Conservation (phyloP, 1,284 basidiomycete species). For the Kwoniella shivajii region DNA sequence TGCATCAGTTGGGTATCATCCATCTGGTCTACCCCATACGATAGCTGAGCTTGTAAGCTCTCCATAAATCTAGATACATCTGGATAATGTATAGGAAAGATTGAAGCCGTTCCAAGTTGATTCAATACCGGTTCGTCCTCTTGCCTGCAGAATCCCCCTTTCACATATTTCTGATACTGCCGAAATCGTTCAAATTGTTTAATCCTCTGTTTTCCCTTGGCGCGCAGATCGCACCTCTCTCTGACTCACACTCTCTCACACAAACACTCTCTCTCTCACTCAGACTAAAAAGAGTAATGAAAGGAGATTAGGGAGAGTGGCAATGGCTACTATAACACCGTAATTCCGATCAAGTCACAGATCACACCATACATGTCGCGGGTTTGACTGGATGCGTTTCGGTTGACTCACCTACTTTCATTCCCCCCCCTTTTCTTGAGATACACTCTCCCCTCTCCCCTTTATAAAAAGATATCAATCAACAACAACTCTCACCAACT, state of each 20-base stretch:
- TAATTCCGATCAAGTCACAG: conserved; percentile 5
- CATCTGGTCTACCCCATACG: not conserved
- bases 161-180: no score
- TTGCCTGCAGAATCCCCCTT: no score
- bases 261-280: no score
- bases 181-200: no score
- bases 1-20: not conserved
- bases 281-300: no score
- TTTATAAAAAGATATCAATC: no score
- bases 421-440: not conserved
- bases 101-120: not conserved
- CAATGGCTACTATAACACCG: conserved; percentile 3
- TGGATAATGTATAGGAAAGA: not conserved
- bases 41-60: not conserved
- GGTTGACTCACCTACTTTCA: not conserved
- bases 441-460: no score
- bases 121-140: no score
- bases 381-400: no score
- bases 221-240: no score
- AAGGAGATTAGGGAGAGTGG: not conserved
- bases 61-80: not conserved
- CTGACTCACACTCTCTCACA: no score
- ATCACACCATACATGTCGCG: not conserved
- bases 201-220: no score
- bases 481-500: not conserved